Evolutionary conservation across 768 basidiomycete genomes (phyloP).

Genomic region (Podaxis carcinomalis): DNA sequence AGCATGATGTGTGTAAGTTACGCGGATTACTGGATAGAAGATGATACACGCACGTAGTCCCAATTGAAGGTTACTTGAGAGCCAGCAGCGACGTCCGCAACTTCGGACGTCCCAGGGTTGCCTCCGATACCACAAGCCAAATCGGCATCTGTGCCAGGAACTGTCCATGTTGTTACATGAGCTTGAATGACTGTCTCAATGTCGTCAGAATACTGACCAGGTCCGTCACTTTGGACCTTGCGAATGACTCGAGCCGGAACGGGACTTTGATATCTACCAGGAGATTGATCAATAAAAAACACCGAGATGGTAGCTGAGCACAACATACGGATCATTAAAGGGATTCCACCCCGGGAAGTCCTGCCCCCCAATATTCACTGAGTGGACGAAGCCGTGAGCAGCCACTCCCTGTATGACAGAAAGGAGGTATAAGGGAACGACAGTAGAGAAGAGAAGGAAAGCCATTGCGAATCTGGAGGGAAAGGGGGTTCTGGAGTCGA

Average conservation of each 20-base stretch:
- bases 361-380: slow-evolving; percentile 24
- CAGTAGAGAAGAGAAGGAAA: slow-evolving; percentile 12
- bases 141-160: slow-evolving; percentile 28
- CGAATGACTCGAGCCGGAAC: slow-evolving; percentile 26
- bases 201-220: slow-evolving; percentile 17
- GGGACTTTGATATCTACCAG: slow-evolving; percentile 23
- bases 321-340: slow-evolving; percentile 31
- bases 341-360: slow-evolving; percentile 36
- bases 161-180: slow-evolving; percentile 16
- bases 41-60: slow-evolving; percentile 31
- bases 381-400: slow-evolving; percentile 34
- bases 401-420: slow-evolving; percentile 15
- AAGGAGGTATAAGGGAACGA: slow-evolving; percentile 16
- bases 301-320: not conserved
- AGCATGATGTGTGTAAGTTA: slow-evolving; percentile 9
- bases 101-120: slow-evolving; percentile 27
- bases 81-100: slow-evolving; percentile 36
- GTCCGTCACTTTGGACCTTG: slow-evolving; percentile 31
- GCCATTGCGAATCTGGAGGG: slow-evolving; percentile 84
- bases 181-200: not conserved
- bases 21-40: slow-evolving; percentile 1
- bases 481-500: slow-evolving; percentile 74
- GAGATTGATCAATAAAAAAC: slow-evolving; percentile 8
- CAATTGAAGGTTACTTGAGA: slow-evolving; percentile 39
- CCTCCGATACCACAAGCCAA: slow-evolving; percentile 42